Evolutionary conservation across 2,329 filamentous ascomycete genomes (phyloP).

Genomic region (Aspergillus candidus): DNA sequence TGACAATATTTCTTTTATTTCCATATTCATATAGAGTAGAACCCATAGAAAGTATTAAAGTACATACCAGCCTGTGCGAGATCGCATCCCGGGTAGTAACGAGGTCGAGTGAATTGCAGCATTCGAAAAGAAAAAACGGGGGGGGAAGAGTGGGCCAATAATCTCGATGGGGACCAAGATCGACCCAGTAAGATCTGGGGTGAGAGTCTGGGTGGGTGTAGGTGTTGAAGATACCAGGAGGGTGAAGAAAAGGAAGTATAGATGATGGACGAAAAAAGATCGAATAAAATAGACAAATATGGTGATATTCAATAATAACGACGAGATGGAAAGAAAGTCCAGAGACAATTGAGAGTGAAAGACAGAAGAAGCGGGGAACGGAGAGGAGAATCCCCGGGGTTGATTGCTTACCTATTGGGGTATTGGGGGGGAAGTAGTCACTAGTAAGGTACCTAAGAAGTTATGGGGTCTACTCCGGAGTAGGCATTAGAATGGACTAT

Average conservation of each 20-base stretch:
- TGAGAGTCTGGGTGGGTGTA: no score
- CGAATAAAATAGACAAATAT: not conserved
- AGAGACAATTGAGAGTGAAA: not conserved
- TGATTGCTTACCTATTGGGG: not conserved
- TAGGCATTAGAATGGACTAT: no score
- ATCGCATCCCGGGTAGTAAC: constrained; percentile 35
- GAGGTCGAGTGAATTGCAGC: constrained; percentile 20
- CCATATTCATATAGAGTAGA: not conserved
- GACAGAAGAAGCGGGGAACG: constrained; percentile 5
- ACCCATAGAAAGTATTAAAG: not conserved
- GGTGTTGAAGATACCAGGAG: not conserved
- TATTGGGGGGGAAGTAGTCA: no score
- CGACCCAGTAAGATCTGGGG: constrained; percentile 7
- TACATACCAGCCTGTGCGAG: constrained; percentile 39
- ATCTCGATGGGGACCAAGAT: not conserved
- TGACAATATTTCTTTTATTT: not conserved
- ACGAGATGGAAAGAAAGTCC: not conserved
- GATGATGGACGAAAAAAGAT: not conserved
- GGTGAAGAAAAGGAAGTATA: constrained; percentile 1
- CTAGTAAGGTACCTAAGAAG: no score
- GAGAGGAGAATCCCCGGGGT: not conserved
- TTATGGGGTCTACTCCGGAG: no score
- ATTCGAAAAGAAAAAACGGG: constrained; percentile 13
- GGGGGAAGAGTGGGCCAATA: constrained; percentile 4
- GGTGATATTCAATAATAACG: no score